A percentile compares a stretch with the other conserved stretches of the same genome.
phyloP scores from a whole-genome alignment of 2,329 filamentous ascomycete genomes.

The Calycina herbarum region DNA sequence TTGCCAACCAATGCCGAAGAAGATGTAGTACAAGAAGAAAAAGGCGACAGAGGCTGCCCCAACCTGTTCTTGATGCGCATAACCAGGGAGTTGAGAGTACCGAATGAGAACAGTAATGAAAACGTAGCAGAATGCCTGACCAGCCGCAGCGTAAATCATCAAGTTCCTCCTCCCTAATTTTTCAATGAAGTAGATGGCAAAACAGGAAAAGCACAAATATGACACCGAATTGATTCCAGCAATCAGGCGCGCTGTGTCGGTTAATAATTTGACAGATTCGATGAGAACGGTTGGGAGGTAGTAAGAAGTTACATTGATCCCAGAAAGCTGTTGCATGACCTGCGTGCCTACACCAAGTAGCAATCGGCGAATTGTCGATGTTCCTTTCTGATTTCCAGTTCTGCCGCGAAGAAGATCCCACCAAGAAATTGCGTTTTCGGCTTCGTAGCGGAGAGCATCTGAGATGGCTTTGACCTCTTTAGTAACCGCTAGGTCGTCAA shows the following conservation, averaged over 20 bases:
- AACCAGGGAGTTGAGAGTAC: slow-evolving; percentile 31
- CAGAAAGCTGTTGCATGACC: slow-evolving; percentile 51
- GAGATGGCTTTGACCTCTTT: slow-evolving; percentile 43
- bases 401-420: slow-evolving; percentile 44
- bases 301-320: slow-evolving; percentile 41
- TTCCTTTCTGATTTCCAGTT: slow-evolving; percentile 31
- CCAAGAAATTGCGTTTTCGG: slow-evolving; percentile 41
- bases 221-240: slow-evolving; percentile 48
- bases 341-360: slow-evolving; percentile 49
- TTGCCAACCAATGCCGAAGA: slow-evolving; percentile 46
- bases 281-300: slow-evolving; percentile 45
- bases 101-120: slow-evolving; percentile 36
- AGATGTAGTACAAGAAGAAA: slow-evolving; percentile 55
- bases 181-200: slow-evolving; percentile 41
- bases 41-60: slow-evolving; percentile 49
- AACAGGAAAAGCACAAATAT: slow-evolving; percentile 45
- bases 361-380: slow-evolving; percentile 46
- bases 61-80: slow-evolving; percentile 32
- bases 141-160: slow-evolving; percentile 43
- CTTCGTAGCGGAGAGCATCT: slow-evolving; percentile 44
- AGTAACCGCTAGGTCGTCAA: slow-evolving; percentile 38
- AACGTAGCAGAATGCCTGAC: slow-evolving; percentile 48
- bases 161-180: slow-evolving; percentile 43
- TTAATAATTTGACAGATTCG: slow-evolving; percentile 40
- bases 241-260: slow-evolving; percentile 42